Conservation (phyloP, 495 filamentous ascomycete genomes). For the Hapsidospora chrysogenum region DNA sequence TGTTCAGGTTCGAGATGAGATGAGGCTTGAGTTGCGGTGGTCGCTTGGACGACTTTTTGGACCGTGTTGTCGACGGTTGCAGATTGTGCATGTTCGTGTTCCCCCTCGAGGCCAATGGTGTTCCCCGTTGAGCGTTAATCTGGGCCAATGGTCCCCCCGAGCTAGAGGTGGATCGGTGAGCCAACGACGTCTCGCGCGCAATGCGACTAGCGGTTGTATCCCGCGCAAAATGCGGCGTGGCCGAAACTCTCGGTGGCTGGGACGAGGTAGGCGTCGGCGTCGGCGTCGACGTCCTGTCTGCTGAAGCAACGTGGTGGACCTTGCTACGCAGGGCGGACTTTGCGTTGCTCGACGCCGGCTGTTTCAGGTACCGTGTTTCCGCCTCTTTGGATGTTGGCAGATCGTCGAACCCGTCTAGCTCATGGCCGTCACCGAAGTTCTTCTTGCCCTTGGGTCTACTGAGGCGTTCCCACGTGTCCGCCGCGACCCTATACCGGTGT, state of each 20-base stretch:
- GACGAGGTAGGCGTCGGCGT: conserved; percentile 33
- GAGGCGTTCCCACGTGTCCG: conserved; percentile 36
- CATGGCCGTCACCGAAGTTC: conserved; percentile 81
- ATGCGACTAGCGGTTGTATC: conserved; percentile 86
- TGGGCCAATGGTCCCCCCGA: conserved; percentile 36
- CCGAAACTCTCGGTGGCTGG: conserved; percentile 36
- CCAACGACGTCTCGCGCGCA: conserved; percentile 71
- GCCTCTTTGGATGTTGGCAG: conserved; percentile 71
- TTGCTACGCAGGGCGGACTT: conserved; percentile 34
- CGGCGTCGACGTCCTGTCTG: conserved; percentile 33
- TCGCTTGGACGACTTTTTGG: conserved; percentile 38
- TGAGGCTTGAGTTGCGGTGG: conserved; percentile 34
- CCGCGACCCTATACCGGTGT: conserved; percentile 18
- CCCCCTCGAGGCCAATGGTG: neutral
- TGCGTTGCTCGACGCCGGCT: conserved; percentile 30
- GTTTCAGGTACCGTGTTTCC: conserved; percentile 69
- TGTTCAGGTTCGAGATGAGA: conserved; percentile 31
- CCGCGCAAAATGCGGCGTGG: conserved; percentile 68
- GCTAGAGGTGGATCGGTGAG: conserved; percentile 31
- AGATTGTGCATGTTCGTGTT: neutral
- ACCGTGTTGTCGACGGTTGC: conserved; percentile 3
- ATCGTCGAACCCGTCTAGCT: conserved; percentile 88
- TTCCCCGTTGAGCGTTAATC: conserved; percentile 60
- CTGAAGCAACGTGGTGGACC: conserved; percentile 42
- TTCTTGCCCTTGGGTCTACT: conserved; percentile 56